phyloP scores from a whole-genome alignment of 768 basidiomycete genomes.

The Amanita subjunquillea region DNA sequence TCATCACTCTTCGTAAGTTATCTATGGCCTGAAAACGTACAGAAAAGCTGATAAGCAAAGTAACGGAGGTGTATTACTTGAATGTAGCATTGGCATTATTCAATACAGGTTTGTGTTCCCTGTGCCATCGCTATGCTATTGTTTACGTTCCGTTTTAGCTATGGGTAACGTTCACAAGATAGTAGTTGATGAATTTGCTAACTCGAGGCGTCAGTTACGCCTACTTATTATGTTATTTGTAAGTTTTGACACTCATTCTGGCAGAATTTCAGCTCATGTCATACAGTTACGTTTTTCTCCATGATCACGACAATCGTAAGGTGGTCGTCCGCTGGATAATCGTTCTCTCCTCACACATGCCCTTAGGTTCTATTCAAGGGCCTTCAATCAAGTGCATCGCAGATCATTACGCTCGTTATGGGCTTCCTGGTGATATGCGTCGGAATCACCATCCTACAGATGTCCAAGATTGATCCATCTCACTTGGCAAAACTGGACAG shows the following conservation, averaged over 20 bases:
- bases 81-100: constrained; percentile 94
- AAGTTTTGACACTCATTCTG: constrained; percentile 15
- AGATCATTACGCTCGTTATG: constrained; percentile 87
- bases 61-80: constrained; percentile 90
- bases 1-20: constrained; percentile 64
- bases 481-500: constrained; percentile 76
- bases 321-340: constrained; percentile 4
- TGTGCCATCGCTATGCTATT: neutral
- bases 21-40: constrained; percentile 2
- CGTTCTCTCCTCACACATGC: neutral
- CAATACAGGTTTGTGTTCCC: constrained; percentile 59
- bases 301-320: constrained; percentile 75
- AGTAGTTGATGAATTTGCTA: constrained; percentile 7
- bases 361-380: constrained; percentile 81
- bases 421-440: constrained; percentile 87
- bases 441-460: constrained; percentile 91
- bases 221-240: constrained; percentile 84
- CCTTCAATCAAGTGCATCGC: constrained; percentile 59
- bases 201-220: constrained; percentile 48
- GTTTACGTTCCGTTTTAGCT: constrained; percentile 25
- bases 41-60: constrained; percentile 22
- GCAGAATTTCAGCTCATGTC: constrained; percentile 6
- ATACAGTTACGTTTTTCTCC: constrained; percentile 67
- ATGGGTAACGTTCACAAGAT: constrained; percentile 39
- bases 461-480: constrained; percentile 88